Evolutionary conservation across 805 yeast genomes (phyloP), one percentile per base, ranked within the genome.

Genomic region (Teunomyces panamensis): DNA sequence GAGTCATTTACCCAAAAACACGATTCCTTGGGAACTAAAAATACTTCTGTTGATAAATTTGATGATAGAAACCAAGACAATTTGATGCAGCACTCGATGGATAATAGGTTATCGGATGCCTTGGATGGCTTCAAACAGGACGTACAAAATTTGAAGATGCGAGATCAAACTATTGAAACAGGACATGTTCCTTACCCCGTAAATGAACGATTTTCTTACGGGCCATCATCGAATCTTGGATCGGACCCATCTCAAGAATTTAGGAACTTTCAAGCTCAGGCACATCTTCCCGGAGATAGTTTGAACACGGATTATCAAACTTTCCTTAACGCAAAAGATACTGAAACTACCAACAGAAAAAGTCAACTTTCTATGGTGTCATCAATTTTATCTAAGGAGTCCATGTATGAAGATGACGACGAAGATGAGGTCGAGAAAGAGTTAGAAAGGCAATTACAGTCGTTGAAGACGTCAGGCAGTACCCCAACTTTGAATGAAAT

Each of bases 361-460:
- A 67, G 74, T 46, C 74, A 66, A 39, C 49, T 69, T 24, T 71
- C 77, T 9, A 73, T 69, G 61, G 69, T 71, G 9, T 70, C 75
- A 47, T 71, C 76, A 0, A 68, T 73, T 43, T 62, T 73, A 28
- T 69, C 74, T 5, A 71, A 68, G 49, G 71, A 60, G 14, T 60
- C 63, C 6, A 50, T 50, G 36, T 57, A 59, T 39, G 59, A 63
- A 4, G 55, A 51, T 9, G 51, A 56, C 30, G 71, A 68, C 9
- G 71, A 66, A 4, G 67, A 57, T 13, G 74, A 65, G 36, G 63
- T 65, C 4, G 74, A 70, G 33, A 49, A 53, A 39, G 76, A 71
- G 46, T 62, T 73, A 49, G 67, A 70, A 47, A 60, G 70, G 26
- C 77, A 73, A 50, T 59, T 73, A 39, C 65, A 64, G 28, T 52